Base-by-base conservation (phyloP, 495 filamentous ascomycete species). In the Cairneyella variabilis region DNA sequence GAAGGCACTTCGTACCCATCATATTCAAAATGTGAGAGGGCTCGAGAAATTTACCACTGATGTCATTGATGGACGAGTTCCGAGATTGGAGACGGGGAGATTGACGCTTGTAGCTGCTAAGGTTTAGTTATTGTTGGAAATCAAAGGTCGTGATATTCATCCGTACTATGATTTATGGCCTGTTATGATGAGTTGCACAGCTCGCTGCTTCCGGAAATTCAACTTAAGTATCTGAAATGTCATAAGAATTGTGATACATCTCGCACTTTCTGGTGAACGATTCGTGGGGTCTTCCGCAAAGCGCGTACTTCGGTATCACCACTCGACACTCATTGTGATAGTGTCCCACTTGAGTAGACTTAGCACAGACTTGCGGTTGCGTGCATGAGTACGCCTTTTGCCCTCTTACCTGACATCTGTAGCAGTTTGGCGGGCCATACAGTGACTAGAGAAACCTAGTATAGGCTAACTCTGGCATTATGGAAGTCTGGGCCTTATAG, bases 11-110 rank as follows among this genome's bases (percentile, higher is more conserved):
- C n/a, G n/a, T n/a, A n/a, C n/a, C n/a, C n/a, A n/a, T n/a, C n/a
- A n/a, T n/a, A n/a, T n/a, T n/a, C n/a, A n/a, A n/a, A n/a, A n/a
- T n/a, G n/a, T n/a, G n/a, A n/a, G n/a, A n/a, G n/a, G n/a, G n/a
- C n/a, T 72, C 4, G 57, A 67, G 10, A 69, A 59, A 54, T 70
- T 75, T 39, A 48, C 42, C 27, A 44, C 30, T 10, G 69, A 73
- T 51, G 53, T 54, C 11, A 68, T 75, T 46, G 63, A 72, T 34
- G 72, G 72, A 1, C 46, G 61, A 6, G 48, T 48, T 22, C 66
- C 70, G 3, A 54, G 57, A 25, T 16, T 70, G 51, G 49, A 61
- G 48, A 58, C 46, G 14, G 70, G 70, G 32, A 53, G 56, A 12
- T 54, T 72, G 18, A 63, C 64, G 17, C 37, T 51, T 16, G 20